Percentiles rank a stretch among this genome's conserved stretches.
Conservation (phyloP, 176 grass and related monocot species). For the Rhipidocladum racemiflorum region DNA sequence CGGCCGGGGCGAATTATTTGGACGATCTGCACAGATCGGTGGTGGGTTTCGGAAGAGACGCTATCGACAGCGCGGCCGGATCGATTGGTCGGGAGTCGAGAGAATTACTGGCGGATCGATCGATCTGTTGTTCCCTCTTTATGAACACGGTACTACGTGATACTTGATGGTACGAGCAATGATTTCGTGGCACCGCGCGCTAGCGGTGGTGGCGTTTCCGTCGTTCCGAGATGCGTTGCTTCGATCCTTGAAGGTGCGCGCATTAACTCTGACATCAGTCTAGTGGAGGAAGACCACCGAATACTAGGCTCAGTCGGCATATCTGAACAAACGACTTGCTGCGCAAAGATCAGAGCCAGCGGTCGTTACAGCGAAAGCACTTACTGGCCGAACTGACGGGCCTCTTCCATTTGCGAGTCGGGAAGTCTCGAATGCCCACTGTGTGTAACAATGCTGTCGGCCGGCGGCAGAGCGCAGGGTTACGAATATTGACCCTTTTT, state of each 20-base stretch:
- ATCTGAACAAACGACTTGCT: not conserved
- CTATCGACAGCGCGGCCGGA: not conserved
- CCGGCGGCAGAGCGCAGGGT: too few relatives aligned
- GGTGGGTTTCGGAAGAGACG: not conserved
- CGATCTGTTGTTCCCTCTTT: slow-evolving; percentile 2
- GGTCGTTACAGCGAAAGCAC: not conserved
- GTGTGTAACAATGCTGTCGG: not conserved
- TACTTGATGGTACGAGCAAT: slow-evolving; percentile 2
- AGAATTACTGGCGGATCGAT: not conserved
- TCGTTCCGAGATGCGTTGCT: too few relatives aligned
- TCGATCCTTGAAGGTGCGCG: not conserved
- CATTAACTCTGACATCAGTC: not conserved
- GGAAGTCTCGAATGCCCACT: not conserved
- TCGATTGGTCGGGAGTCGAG: not conserved
- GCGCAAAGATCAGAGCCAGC: not conserved
- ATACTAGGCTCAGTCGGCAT: not conserved
- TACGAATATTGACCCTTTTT: too few relatives aligned
- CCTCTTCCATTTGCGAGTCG: not conserved
- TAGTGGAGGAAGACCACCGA: not conserved
- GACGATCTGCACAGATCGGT: not conserved
- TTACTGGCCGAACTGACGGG: not conserved
- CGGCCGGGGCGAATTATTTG: not conserved
- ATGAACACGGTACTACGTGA: slow-evolving; percentile 28
- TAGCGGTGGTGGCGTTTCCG: not conserved
- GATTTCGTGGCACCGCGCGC: not conserved